Base-by-base conservation (phyloP, 768 basidiomycete species). In the Russula griseocarnosa region DNA sequence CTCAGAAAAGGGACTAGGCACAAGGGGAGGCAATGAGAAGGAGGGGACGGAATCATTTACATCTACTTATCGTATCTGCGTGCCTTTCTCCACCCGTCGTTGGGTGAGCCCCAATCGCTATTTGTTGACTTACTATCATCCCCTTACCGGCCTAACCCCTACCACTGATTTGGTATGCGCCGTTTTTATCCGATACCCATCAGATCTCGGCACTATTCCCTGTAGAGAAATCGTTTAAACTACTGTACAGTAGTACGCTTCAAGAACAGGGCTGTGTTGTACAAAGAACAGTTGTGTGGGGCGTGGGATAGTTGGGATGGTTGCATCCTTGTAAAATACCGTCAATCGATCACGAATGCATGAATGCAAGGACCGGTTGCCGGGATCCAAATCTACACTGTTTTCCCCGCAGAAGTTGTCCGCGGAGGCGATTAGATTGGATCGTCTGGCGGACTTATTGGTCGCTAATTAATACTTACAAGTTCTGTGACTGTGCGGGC, bases 31-130 rank as follows among this genome's bases (percentile, higher is more conserved):
- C 42, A 32, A 40, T 2, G 9, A 44, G 47, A 38, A n/a, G 55
- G 18, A 34, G 26, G 26, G 14, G 26, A 2, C 2, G 6, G 16
- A n/a, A 28, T 26, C 11, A 46, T 40, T 18, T 40, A 18, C 38
- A 14, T 46, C 46, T 47, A 47, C 50, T 16, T 30, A 28, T 58
- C 46, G 28, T 9, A 40, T 63, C 28, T 26, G 4, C 6, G 38
- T 42, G 28, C 47, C 16, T 40, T 8, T 3, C 28, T 9, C 34
- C 6, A 26, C 55, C 55, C 22, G 22, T 40, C 38, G 30, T 16
- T 42, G n/a, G 3, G 4, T 46, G 62, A 53, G 62, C 54, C 26
- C 38, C 51, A 58, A 58, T 63, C 58, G 62, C 62, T 18, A 63
- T 63, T 63, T 63, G 62, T 44, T 63, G 62, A 36, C 5, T 6